Evolutionary conservation across 129 eudicot species (phyloP), one percentile per base, ranked within the genome.

Genomic region (Helichrysum umbraculigerum): DNA sequence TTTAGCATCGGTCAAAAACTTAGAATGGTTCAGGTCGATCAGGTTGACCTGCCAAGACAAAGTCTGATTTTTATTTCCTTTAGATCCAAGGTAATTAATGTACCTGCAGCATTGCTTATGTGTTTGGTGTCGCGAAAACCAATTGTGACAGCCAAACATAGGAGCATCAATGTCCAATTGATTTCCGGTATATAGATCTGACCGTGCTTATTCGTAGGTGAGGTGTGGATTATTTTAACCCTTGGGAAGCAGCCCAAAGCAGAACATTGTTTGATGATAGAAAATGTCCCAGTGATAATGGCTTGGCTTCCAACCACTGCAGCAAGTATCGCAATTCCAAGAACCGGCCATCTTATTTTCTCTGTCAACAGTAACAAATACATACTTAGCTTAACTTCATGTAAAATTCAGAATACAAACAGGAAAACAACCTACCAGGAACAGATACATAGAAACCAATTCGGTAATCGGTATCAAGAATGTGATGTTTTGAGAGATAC

Each of bases 261-360:
- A 8, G 93, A 85, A 50, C 91, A 87, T 61, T 89, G 98, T 82
- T 92, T 92, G 77, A 92, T 92, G 2, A 92, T 86, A 7, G 96
- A 92, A 74, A 92, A 92, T 0, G 98, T 90, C 34, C 98, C 98
- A 0, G 98, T 92, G 20, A 92, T 92, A 66, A 92, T 85, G 33
- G 98, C 93, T 78, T 92, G 98, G 82, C 96, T 92, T 39, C 98
- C 98, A 17, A 92, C 98, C 19, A 92, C 96, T 29, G 98, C 96
- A 3, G 98, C 98, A 59, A 92, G 92, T 73, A 92, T 88, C 7
- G 98, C 98, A 56, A 92, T 88, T 75, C 79, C 98, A 11, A 92
- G 90, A 80, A 92, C 98, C 14, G 98, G 98, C 96, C 94, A 90
- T 33, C 94, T 79, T 81, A 92, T 50, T 78, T 83, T 88, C 78